A percentile compares a stretch with the other conserved stretches of the same genome.
Conservation (phyloP, 1,284 basidiomycete species). For the Taiwanofungus camphoratus region DNA sequence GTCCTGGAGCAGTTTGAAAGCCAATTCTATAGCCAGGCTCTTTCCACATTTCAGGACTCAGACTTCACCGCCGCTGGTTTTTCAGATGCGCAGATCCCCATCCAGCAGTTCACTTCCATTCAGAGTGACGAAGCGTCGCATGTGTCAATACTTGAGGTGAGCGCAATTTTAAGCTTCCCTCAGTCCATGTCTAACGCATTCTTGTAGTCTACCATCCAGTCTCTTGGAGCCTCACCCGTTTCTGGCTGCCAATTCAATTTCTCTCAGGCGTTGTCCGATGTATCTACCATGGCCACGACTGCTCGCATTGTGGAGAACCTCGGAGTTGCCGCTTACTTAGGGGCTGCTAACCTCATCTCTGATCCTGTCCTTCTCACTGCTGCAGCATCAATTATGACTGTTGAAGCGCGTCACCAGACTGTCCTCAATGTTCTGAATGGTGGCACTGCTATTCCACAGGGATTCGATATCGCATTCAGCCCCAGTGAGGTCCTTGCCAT, state of each 20-base stretch:
- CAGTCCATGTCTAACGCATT: constrained; percentile 1
- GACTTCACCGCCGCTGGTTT: constrained; percentile 73
- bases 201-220: constrained; percentile 39
- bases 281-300: constrained; percentile 65
- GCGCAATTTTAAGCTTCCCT: constrained; percentile 9
- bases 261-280: constrained; percentile 54
- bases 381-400: constrained; percentile 74
- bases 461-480: constrained; percentile 68
- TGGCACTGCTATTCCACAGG: constrained; percentile 54
- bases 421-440: constrained; percentile 65
- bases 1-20: constrained; percentile 71
- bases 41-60: constrained; percentile 56
- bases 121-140: constrained; percentile 62
- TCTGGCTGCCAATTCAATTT: constrained; percentile 69
- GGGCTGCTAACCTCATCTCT: constrained; percentile 59
- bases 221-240: constrained; percentile 51
- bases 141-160: constrained; percentile 44
- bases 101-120: constrained; percentile 59
- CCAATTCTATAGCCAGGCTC: constrained; percentile 62
- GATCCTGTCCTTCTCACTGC: constrained; percentile 63
- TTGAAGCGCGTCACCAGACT: constrained; percentile 79
- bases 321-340: constrained; percentile 77
- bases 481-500: constrained; percentile 72
- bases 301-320: constrained; percentile 78
- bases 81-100: constrained; percentile 45